Base-by-base conservation (phyloP, 2,329 filamentous ascomycete species). In the Lithohypha guttulata region DNA sequence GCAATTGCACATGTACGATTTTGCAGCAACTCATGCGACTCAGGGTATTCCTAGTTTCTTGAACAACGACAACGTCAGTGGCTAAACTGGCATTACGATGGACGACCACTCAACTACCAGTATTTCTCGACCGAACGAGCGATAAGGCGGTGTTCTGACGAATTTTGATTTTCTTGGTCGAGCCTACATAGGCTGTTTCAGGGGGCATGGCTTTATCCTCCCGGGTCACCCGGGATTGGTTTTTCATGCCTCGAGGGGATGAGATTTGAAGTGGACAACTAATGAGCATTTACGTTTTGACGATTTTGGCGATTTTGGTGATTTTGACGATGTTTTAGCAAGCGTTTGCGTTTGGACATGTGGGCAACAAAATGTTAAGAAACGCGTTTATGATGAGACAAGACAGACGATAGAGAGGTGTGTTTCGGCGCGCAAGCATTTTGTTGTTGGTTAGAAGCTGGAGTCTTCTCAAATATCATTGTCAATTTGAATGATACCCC, bases 141-240 rank as follows among this genome's bases (percentile, higher is more conserved):
- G 34, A 30, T 38, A 22, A 20, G 34, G 34, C 18, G 25, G 26
- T 38, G 34, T 13, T 38, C 17, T 38, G 34, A 38, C 22, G 19
- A 38, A 15, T 38, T 26, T 14, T 7, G n/a, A 13, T 21, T 34
- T 22, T 31, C n/a, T 39, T 30, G 35, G 26, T 29, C 31, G 35
- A 40, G 37, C 23, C 45, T 42, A 43, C 42, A 47, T 50, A 44
- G 47, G 49, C 49, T 55, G 53, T 51, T 57, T 62, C 59, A 56
- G 59, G 57, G 51, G 58, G 55, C 56, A 63, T 59, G 59, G 51
- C 56, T 64, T 64, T 63, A 42, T 65, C 60, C 59, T 60, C 60
- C 55, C 55, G 57, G 53, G 47, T 37, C 34, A 50, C 46, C 54
- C 54, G 55, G 53, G 57, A 58, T 60, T 52, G 58, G 59, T 62